Evolutionary conservation across 768 basidiomycete species (phyloP), one percentile per base, ranked within the genome.

Genomic region (Russula griseocarnosa): DNA sequence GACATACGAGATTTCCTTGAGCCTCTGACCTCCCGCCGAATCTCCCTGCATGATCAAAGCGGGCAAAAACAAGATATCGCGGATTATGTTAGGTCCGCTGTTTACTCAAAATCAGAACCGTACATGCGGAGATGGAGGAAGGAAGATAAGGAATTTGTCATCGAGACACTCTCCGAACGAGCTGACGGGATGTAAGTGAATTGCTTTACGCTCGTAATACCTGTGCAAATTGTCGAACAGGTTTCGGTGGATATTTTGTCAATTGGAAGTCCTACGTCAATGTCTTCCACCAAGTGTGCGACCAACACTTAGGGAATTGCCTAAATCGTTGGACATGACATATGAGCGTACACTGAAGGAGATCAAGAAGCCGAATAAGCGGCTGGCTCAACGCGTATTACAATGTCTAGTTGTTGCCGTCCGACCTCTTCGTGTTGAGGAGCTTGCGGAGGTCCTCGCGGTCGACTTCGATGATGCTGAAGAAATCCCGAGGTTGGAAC

Each of bases 11-110:
- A 24, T 20, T 8, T n/a, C 26, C 30, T 61, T 1, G 24, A 38
- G 10, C 60, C 52, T 24, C 34, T 61, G 5, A 18, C 44, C 1
- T 36, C 22, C 2, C 8, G 32, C 16, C 30, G 5, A 1, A 4
- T 55, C 9, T 49, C 16, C 8, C 34, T 61, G 0, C 44, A 61
- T 2, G 53, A 61, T 16, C 16, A 61, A 28, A 18, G 22, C 6
- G 53, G 60, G 4, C 60, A 61, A 49, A 55, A 20, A 3, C 5
- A 49, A 24, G 60, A 54, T 3, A 49, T 62, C 3, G 34, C 10
- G 0, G 18, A 38, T 20, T 62, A 55, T 14, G 6, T 56, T 11
- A 26, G 18, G 32, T 30, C 24, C 1, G n/a, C 47, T 5, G 36
- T 20, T 3, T 16, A 54, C 16, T 61, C 60, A 2, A 38, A 32